Conservation (phyloP, 805 yeast species). For the Ogataea corticis region DNA sequence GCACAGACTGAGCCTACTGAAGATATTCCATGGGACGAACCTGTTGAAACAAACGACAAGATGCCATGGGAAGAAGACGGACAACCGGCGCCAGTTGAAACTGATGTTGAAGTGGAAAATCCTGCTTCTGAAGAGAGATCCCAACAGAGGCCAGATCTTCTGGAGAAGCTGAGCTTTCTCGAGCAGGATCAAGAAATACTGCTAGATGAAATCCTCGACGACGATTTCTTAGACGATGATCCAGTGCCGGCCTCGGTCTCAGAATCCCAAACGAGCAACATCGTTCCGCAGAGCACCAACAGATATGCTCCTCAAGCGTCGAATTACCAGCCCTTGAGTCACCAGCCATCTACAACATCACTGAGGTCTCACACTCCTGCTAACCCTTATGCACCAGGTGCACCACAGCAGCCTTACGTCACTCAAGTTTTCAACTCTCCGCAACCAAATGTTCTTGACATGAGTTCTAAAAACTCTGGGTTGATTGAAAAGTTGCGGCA, state of each 20-base stretch:
- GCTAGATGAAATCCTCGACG: constrained; percentile 38
- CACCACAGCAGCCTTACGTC: neutral
- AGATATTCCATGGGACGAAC: neutral
- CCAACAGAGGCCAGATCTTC: constrained; percentile 17
- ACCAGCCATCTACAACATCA: neutral
- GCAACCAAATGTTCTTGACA: constrained; percentile 4
- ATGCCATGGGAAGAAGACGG: constrained; percentile 10
- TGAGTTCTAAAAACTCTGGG: constrained; percentile 11
- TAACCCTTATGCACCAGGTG: constrained; percentile 6
- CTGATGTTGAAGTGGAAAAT: neutral
- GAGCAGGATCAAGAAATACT: constrained; percentile 47
- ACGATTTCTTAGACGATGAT: constrained; percentile 36
- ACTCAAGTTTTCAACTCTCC: constrained; percentile 2
- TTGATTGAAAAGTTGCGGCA: constrained; percentile 37
- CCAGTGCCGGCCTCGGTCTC: neutral
- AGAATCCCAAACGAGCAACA: neutral
- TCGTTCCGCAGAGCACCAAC: neutral
- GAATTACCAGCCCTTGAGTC: neutral
- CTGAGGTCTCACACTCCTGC: neutral
- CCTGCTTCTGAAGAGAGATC: neutral
- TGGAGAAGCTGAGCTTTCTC: constrained; percentile 43
- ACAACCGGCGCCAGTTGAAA: neutral
- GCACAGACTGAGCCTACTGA: neutral
- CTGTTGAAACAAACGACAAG: constrained; percentile 3
- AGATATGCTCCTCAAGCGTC: constrained; percentile 1